These are phyloP conservation scores for Geranium incanum DNA, from an alignment of 441 rosid genomes.

Conservation along the genomic window DNA sequence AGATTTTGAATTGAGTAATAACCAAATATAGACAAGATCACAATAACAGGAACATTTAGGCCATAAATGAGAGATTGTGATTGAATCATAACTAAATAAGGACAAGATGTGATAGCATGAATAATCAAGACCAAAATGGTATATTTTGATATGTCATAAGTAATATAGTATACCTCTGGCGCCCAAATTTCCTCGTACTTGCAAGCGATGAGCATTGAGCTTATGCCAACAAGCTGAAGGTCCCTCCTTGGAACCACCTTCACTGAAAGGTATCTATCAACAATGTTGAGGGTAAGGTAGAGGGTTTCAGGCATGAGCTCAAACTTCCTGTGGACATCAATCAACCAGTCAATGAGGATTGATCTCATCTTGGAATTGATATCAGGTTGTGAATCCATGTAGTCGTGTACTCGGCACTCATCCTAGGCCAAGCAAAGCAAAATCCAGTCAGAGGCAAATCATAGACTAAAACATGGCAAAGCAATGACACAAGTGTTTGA, in stretches of 20 bases:
- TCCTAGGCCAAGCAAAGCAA: conserved; percentile 20
- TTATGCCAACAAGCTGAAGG: conserved; percentile 49
- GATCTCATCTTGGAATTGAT: conserved; percentile 55
- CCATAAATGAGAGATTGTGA: too few relatives aligned
- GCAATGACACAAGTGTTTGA: neutral
- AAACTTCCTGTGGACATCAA: conserved; percentile 55
- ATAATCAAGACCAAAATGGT: too few relatives aligned
- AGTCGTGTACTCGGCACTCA: conserved; percentile 36
- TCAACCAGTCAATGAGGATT: conserved; percentile 51
- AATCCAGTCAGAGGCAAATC: neutral
- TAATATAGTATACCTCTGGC: conserved; percentile 33
- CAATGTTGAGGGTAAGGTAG: conserved; percentile 48
- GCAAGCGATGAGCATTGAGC: conserved; percentile 57
- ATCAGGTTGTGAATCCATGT: conserved; percentile 43
- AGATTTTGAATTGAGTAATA: too few relatives aligned
- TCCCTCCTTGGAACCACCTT: conserved; percentile 43
- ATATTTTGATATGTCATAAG: too few relatives aligned
- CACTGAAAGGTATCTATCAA: conserved; percentile 47
- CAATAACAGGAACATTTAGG: too few relatives aligned
- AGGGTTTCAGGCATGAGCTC: conserved; percentile 57
- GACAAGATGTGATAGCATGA: too few relatives aligned
- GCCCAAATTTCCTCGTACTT: conserved; percentile 69
- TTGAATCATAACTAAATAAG: too few relatives aligned
- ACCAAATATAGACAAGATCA: too few relatives aligned
- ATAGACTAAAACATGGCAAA: neutral